Evolutionary conservation across 352 stramenopile species (phyloP), one percentile per base, ranked within the genome.

Genomic region (Peronospora tabacina): DNA sequence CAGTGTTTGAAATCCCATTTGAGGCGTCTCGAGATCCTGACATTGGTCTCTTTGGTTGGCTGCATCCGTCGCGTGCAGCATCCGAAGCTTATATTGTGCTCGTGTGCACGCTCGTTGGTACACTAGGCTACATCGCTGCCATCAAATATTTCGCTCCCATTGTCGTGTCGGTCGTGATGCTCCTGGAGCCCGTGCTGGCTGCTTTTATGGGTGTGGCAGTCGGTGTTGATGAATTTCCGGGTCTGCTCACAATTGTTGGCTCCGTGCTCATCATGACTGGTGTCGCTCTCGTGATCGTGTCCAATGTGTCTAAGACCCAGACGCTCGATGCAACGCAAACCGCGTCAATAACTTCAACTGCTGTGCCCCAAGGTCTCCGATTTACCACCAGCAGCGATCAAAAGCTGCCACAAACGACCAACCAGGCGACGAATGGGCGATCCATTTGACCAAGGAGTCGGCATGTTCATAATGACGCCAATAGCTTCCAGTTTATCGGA

Each of bases 61-160:
- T 91, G 9, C 60, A 83, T 52, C 59, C 61, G n/a, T 76, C 63
- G 8, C 74, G 82, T 15, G 54, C 89, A n/a, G 52, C 65, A 34
- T 74, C 82, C 1, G 85, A 94, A 58, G 44, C 87, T 6, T 94
- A 89, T 40, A 77, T 95, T 44, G 84, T 91, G 10, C 38, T 95
- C 19, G 69, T 95, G 15, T 95, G 86, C 49, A 94, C 87, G 29
- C 63, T 90, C 10, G 51, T 94, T 0, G 85, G 87, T 44, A 94
- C 82, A 9, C 75, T 90, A 35, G 85, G 85, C 9, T 96, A 93
- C 52, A 57, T 96, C 36, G 70, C 71, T 2, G 81, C 90, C 9
- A 85, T 96, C 73, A 95, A 96, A 47, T 95, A 96, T 63, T 96
- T 96, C 37, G 80, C 90, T 36, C 72, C 85, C 19, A 87, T 96